Evolutionary conservation across 495 filamentous ascomycete genomes (phyloP).

Genomic region (Evansstolkia leycettana): DNA sequence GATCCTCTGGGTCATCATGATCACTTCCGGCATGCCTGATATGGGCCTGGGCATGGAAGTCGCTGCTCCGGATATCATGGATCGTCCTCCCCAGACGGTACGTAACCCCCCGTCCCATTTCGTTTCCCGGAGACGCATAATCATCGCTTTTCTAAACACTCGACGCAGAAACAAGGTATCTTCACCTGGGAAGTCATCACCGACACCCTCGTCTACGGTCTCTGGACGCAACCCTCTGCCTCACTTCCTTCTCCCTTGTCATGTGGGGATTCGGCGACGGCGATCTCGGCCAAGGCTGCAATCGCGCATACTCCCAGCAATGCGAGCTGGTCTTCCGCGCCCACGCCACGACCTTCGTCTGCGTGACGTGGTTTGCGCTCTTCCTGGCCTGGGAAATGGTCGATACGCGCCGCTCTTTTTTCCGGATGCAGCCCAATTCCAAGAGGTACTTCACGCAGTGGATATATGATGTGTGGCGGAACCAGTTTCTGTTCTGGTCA

Average conservation of each 20-base stretch:
- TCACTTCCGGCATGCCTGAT: constrained; percentile 49
- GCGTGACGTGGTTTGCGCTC: constrained; percentile 52
- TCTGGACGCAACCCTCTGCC: constrained; percentile 49
- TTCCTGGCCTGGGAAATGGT: constrained; percentile 58
- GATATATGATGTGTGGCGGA: constrained; percentile 48
- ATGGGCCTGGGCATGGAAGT: constrained; percentile 55
- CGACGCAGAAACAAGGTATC: constrained; percentile 37
- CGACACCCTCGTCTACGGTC: constrained; percentile 49
- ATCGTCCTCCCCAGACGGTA: constrained; percentile 38
- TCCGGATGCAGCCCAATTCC: constrained; percentile 43
- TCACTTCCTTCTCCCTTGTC: constrained; percentile 42
- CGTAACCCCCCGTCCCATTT: constrained; percentile 7
- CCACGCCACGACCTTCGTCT: constrained; percentile 50
- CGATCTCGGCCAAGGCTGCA: constrained; percentile 42
- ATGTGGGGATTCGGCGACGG: constrained; percentile 48
- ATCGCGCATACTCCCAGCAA: constrained; percentile 25
- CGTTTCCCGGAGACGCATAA: too few relatives aligned
- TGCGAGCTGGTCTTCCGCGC: constrained; percentile 51
- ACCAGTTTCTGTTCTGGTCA: constrained; percentile 57
- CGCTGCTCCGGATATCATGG: constrained; percentile 46
- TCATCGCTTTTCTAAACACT: too few relatives aligned
- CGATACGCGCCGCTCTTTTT: constrained; percentile 49
- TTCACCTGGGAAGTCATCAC: constrained; percentile 47
- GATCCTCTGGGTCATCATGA: constrained; percentile 58
- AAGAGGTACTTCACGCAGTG: constrained; percentile 37